Conservation (phyloP, 257 asterid genomes). For the Nicotiana undulata region DNA sequence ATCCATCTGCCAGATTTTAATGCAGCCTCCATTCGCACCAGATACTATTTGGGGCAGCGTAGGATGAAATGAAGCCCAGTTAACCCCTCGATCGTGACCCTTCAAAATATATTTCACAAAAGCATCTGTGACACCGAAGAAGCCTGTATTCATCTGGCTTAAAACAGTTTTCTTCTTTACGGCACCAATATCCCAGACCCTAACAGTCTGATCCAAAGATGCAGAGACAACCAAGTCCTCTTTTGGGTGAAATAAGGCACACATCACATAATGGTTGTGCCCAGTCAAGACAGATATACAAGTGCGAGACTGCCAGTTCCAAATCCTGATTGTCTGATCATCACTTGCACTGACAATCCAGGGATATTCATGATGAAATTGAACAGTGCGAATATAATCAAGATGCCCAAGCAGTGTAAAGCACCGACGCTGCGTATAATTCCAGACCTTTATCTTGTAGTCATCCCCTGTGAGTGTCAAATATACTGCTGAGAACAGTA, state of each 20-base stretch:
- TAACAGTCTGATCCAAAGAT: too few relatives aligned
- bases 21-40: constrained; percentile 97
- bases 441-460: constrained; percentile 98
- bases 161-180: too few relatives aligned
- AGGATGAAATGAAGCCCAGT: constrained; percentile 98
- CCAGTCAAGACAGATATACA: too few relatives aligned
- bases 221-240: too few relatives aligned
- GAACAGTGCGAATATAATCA: constrained; percentile 92
- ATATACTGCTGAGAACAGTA: neutral
- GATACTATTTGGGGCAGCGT: constrained; percentile 96
- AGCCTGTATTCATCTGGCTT: too few relatives aligned
- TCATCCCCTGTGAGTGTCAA: constrained; percentile 76
- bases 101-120: constrained; percentile 95
- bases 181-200: too few relatives aligned
- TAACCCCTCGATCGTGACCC: constrained; percentile 97
- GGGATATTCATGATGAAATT: constrained; percentile 94
- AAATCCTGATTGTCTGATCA: constrained; percentile 52
- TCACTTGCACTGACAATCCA: constrained; percentile 99
- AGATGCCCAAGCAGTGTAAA: constrained; percentile 97
- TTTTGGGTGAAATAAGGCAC: too few relatives aligned
- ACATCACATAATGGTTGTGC: too few relatives aligned
- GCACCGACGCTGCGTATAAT: constrained; percentile 84
- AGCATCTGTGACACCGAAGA: constrained; percentile 58
- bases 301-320: too few relatives aligned
- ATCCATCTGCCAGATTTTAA: constrained; percentile 96